A percentile compares a stretch with the other conserved stretches of the same genome.
Conservation (phyloP, 768 basidiomycete genomes). For the Thelephora ganbajun region DNA sequence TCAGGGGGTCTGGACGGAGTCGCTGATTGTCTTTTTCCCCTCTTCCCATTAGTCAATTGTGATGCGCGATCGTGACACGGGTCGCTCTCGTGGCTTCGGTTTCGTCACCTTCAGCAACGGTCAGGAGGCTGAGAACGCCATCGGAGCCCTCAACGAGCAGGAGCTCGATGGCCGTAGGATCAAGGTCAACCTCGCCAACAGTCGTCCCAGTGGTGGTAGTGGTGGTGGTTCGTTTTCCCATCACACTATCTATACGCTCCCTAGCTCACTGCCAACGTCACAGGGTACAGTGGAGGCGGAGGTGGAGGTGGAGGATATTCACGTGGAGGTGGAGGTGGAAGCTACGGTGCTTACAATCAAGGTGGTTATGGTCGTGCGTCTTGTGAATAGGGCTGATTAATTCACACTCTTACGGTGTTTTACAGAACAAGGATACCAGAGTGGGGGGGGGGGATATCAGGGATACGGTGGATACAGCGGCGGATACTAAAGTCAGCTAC, state of each 20-base stretch:
- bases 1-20: too few species aligned
- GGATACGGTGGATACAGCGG: slow-evolving; percentile 17
- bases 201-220: slow-evolving; percentile 42
- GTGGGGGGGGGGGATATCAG: slow-evolving; percentile 6
- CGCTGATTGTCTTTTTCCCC: neutral
- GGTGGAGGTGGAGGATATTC: slow-evolving; percentile 13
- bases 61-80: slow-evolving; percentile 97
- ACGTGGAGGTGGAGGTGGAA: slow-evolving; percentile 16
- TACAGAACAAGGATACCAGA: slow-evolving; percentile 9
- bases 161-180: slow-evolving; percentile 90
- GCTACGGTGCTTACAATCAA: slow-evolving; percentile 7
- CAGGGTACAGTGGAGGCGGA: slow-evolving; percentile 18
- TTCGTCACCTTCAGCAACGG: slow-evolving; percentile 67
- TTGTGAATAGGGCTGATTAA: neutral
- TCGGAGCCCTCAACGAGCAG: slow-evolving; percentile 66
- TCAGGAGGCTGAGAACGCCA: slow-evolving; percentile 68
- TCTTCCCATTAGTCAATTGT: slow-evolving; percentile 65
- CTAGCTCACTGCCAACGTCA: slow-evolving; percentile 9
- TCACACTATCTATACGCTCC: slow-evolving; percentile 1
- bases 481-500: slow-evolving; percentile 15
- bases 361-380: slow-evolving; percentile 4
- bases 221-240: slow-evolving; percentile 15
- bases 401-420: neutral
- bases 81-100: slow-evolving; percentile 93
- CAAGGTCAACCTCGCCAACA: slow-evolving; percentile 76